Conservation (phyloP, 371 early-diverging fungal species). For the Dipsacomyces acuminosporus region DNA sequence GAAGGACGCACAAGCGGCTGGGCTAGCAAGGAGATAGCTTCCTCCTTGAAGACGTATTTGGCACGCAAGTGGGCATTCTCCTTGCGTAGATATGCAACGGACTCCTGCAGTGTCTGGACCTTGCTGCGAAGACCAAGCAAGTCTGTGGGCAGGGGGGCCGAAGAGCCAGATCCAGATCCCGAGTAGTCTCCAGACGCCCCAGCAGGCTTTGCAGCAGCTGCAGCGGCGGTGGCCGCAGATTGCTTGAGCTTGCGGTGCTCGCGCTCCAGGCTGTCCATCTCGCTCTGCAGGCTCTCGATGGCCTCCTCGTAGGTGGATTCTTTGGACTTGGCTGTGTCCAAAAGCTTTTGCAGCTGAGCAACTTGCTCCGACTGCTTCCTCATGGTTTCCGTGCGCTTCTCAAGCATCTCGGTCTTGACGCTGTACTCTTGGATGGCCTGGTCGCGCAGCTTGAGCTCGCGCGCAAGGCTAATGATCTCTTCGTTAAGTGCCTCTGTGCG, state of each 20-base stretch:
- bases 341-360: slow-evolving; percentile 54
- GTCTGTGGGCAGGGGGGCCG: slow-evolving; percentile 25
- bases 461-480: slow-evolving; percentile 69
- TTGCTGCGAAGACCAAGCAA: slow-evolving; percentile 38
- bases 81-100: slow-evolving; percentile 66
- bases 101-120: slow-evolving; percentile 68
- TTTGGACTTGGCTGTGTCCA: slow-evolving; percentile 58
- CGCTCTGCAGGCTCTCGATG: slow-evolving; percentile 66
- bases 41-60: slow-evolving; percentile 13
- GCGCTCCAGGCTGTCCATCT: slow-evolving; percentile 60
- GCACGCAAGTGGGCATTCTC: slow-evolving; percentile 69
- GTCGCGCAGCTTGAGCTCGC: slow-evolving; percentile 71
- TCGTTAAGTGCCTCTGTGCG: slow-evolving; percentile 69
- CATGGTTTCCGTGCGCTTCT: slow-evolving; percentile 64
- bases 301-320: slow-evolving; percentile 68
- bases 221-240: slow-evolving; percentile 21
- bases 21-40: slow-evolving; percentile 1
- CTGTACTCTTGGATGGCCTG: slow-evolving; percentile 69
- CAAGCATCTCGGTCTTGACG: slow-evolving; percentile 73
- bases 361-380: slow-evolving; percentile 66
- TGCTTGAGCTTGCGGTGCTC: slow-evolving; percentile 62
- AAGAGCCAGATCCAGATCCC: slow-evolving; percentile 12
- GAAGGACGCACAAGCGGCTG: slow-evolving; percentile 42
- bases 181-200: slow-evolving; percentile 40
- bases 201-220: slow-evolving; percentile 41